These are phyloP conservation scores for Chaetomium sp. DNA, from an alignment of 2,329 filamentous ascomycete genomes.

Conservation along the genomic window DNA sequence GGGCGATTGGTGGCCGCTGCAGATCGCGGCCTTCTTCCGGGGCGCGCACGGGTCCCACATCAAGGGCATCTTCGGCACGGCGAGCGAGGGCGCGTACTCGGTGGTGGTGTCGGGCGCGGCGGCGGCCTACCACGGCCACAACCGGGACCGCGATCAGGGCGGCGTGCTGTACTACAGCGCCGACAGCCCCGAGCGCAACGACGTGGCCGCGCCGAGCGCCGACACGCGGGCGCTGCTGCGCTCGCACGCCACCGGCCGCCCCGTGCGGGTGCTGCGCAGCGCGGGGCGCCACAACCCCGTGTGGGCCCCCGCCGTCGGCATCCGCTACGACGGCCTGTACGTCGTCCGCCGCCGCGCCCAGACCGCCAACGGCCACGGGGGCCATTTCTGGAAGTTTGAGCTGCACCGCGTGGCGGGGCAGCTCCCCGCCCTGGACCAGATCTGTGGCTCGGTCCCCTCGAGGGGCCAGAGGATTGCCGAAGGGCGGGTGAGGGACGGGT, in stretches of 20 bases:
- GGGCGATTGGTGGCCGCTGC: conserved; percentile 57
- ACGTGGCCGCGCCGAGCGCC: conserved; percentile 12
- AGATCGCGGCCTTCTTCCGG: conserved; percentile 52
- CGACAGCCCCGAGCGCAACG: conserved; percentile 28
- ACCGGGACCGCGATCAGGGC: conserved; percentile 34
- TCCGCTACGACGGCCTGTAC: conserved; percentile 45
- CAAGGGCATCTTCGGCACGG: conserved; percentile 55
- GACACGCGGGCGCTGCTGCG: conserved; percentile 32
- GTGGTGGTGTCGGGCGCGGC: conserved; percentile 51
- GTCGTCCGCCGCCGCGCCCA: conserved; percentile 23
- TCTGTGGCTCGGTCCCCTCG: not conserved
- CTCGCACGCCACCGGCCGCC: conserved; percentile 25
- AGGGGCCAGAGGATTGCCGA: not conserved
- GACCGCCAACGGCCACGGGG: conserved; percentile 26
- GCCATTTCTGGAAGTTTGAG: conserved; percentile 31
- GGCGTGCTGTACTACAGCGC: conserved; percentile 36
- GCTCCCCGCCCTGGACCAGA: conserved; percentile 22
- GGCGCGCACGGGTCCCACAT: conserved; percentile 55
- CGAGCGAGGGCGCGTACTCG: conserved; percentile 52
- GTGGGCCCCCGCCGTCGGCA: conserved; percentile 35
- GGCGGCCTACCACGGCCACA: conserved; percentile 34
- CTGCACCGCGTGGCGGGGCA: conserved; percentile 33
- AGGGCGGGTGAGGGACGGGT: not conserved
- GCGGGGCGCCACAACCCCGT: conserved; percentile 15
- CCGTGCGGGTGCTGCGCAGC: conserved; percentile 40